Base-by-base conservation (phyloP, 2,329 filamentous ascomycete species). In the Emmonsia crescens region DNA sequence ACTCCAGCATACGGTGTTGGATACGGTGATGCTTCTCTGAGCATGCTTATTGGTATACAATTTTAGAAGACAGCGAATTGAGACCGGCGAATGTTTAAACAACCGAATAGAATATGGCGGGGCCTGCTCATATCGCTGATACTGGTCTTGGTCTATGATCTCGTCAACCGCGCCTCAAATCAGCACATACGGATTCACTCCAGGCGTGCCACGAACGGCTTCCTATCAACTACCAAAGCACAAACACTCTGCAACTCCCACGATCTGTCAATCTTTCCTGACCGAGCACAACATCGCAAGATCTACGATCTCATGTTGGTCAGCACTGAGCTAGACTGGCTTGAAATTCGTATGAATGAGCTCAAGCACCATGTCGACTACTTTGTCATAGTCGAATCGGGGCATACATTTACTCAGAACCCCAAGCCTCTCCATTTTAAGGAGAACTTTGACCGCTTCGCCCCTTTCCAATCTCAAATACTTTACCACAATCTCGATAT, bases 241-340 rank as follows among this genome's bases (percentile, higher is more conserved):
- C 44, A 46, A 24, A 46, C 9, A 9, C 44, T 46, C 3, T 46
- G 44, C 44, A 46, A 4, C n/a, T 24, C 44, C n/a, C 2, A 46
- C 44, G n/a, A 46, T 3, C 44, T 46, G 12, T 46, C 44, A 14
- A 46, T 46, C 44, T 46, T 24, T n/a, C 9, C 44, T 9, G n/a
- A 46, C n/a, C n/a, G 44, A 24, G 8, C 44, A 12, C 21, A 14
- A 24, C 44, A 46, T 46, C 77, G 82, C 57, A 83, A 82, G 68
- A 74, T 85, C 38, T 85, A 84, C 70, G 85, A 88, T 68, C 75
- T 88, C 1, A 77, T 85, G 67, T 80, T 86, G 77, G 73, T 87
- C 67, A 85, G 84, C 66, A 81, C 78, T 2, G 85, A 87, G 72
- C 76, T 87, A 14, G 85, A 87, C 72, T 85, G 83, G 79, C 77